Evolutionary conservation across 1,284 basidiomycete genomes (phyloP).

Genomic region (Paramarasmius palmivorus): DNA sequence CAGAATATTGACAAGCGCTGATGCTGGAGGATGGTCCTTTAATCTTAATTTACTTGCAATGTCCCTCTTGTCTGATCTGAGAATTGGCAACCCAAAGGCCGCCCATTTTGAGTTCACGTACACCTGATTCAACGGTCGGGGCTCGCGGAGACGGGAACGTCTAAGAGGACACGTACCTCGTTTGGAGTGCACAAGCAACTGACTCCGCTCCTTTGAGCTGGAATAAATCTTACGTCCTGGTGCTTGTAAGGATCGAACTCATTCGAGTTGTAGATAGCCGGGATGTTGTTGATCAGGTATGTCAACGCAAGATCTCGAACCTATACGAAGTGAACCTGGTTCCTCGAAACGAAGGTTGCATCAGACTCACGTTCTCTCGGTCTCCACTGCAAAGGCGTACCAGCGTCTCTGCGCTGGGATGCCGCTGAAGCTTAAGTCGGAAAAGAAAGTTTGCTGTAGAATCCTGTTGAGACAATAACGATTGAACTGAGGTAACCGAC

Average conservation of each 20-base stretch:
- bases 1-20: constrained; percentile 66
- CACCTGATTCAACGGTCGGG: constrained; percentile 45
- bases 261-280: constrained; percentile 50
- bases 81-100: constrained; percentile 74
- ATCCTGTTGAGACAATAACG: not conserved
- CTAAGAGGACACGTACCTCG: constrained; percentile 49
- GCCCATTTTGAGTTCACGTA: constrained; percentile 75
- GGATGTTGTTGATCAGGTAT: constrained; percentile 78
- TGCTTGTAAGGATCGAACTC: constrained; percentile 62
- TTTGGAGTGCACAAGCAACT: constrained; percentile 64
- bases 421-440: too few relatives aligned
- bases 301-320: constrained; percentile 62
- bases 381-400: constrained; percentile 65
- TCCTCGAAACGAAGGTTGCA: not conserved
- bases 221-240: constrained; percentile 75
- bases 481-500: constrained; percentile 13
- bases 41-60: constrained; percentile 73
- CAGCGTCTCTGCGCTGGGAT: constrained; percentile 34
- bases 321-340: constrained; percentile 15
- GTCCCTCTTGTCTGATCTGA: constrained; percentile 63
- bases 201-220: constrained; percentile 59
- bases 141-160: not conserved
- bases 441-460: constrained; percentile 77
- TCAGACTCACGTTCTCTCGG: constrained; percentile 37
- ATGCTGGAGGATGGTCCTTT: constrained; percentile 70